A percentile compares a stretch with the other conserved stretches of the same genome.
Evolutionary conservation across 208 protist genomes (phyloP).

Genomic region (Acanthamoeba healyi): DNA sequence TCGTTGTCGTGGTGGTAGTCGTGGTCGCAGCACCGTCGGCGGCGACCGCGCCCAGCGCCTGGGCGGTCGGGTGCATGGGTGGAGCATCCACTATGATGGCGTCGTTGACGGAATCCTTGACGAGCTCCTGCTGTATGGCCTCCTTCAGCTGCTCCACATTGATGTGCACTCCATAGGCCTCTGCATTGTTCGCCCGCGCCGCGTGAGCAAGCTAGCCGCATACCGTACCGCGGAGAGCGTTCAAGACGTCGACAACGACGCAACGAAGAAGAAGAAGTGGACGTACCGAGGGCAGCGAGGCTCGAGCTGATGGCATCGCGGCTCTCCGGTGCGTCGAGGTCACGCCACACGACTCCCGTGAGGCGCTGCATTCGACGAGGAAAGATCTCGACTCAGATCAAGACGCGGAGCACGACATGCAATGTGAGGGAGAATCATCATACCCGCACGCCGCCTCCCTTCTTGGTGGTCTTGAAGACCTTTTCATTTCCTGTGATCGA

Average conservation of each 20-base stretch:
- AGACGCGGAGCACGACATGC: neutral
- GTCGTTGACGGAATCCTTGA: neutral
- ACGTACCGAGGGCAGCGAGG: conserved; percentile 15
- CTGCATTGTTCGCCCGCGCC: too few species aligned
- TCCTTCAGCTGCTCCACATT: conserved; percentile 18
- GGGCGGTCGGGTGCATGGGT: too few species aligned
- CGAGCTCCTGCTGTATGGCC: neutral
- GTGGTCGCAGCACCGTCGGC: neutral
- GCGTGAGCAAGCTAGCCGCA: too few species aligned
- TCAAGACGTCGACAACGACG: too few species aligned
- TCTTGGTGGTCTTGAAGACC: conserved; percentile 34
- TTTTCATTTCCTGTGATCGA: too few species aligned
- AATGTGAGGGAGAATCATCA: neutral
- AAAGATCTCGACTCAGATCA: too few species aligned
- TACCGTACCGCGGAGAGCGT: too few species aligned
- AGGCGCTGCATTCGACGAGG: conserved; percentile 15
- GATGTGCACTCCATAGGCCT: neutral
- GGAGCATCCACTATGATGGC: neutral
- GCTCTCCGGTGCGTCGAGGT: conserved; percentile 7
- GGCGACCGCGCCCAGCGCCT: too few species aligned
- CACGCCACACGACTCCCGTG: neutral
- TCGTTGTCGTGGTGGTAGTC: neutral
- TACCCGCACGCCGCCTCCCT: conserved; percentile 27
- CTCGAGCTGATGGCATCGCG: neutral
- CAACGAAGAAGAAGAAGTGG: neutral